Evolutionary conservation across 176 grass and related monocot genomes (phyloP).

Genomic region (Ensete ventricosum): DNA sequence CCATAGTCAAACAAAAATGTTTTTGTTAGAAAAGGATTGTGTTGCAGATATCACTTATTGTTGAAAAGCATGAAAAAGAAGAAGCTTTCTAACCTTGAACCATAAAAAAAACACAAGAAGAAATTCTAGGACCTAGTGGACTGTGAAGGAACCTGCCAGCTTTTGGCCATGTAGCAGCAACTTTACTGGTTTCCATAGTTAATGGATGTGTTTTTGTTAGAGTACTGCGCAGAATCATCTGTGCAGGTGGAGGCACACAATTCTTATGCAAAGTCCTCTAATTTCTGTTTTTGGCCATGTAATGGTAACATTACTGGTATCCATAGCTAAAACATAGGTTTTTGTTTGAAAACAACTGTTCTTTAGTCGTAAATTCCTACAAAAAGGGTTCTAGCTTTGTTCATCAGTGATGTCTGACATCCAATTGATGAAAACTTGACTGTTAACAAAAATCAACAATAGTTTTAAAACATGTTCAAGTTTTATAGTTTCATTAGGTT

Average conservation of each 20-base stretch:
- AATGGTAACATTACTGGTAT: neutral
- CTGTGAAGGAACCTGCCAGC: too few species aligned
- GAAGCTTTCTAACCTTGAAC: too few species aligned
- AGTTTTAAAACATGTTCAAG: neutral
- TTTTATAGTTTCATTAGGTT: neutral
- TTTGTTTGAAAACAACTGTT: neutral
- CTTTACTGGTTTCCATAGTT: neutral
- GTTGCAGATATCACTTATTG: too few species aligned
- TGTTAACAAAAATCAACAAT: neutral
- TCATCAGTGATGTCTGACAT: neutral
- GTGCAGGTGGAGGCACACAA: too few species aligned
- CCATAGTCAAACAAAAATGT: neutral
- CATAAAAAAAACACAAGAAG: too few species aligned
- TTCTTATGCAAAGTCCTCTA: too few species aligned
- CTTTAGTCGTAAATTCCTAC: too few species aligned
- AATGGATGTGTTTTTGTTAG: neutral
- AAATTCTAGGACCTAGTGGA: too few species aligned
- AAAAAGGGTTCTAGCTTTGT: neutral
- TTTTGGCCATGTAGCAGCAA: neutral
- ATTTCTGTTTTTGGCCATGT: neutral
- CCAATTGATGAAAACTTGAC: neutral
- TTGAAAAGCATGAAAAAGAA: too few species aligned
- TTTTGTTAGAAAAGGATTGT: neutral
- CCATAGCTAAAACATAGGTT: neutral
- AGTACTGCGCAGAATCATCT: too few species aligned